These are phyloP conservation scores for Purpureocillium lavendulum DNA, from an alignment of 2,329 filamentous ascomycete species.

Conservation along the genomic window DNA sequence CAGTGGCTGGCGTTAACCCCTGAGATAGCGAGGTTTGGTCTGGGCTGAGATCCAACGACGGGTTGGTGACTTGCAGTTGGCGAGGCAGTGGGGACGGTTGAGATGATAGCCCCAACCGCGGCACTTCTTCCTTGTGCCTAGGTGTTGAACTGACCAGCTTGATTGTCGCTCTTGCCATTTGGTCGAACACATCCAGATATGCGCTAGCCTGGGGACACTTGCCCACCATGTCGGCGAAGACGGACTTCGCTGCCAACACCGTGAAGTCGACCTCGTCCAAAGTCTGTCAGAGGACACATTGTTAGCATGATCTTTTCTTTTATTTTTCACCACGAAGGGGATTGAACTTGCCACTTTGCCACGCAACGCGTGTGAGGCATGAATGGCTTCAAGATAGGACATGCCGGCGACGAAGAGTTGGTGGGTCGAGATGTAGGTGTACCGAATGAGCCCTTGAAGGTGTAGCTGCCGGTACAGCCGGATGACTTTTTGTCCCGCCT, in stretches of 20 bases:
- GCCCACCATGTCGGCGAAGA: constrained; percentile 81
- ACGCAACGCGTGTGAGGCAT: constrained; percentile 85
- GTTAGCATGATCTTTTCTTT: constrained; percentile 31
- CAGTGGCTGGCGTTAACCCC: too few species aligned
- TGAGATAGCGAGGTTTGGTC: too few species aligned
- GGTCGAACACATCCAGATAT: constrained; percentile 77
- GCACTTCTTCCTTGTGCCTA: too few species aligned
- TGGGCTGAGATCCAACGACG: too few species aligned
- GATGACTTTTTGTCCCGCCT: constrained; percentile 86
- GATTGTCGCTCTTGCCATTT: constrained; percentile 54
- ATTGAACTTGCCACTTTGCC: constrained; percentile 57
- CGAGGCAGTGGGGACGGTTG: too few species aligned
- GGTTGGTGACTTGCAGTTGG: too few species aligned
- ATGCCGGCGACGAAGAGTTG: constrained; percentile 95
- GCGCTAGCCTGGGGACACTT: constrained; percentile 93
- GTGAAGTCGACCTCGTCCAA: constrained; percentile 98
- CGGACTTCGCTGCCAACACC: constrained; percentile 82
- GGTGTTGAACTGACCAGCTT: constrained; percentile 76
- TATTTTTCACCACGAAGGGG: too few species aligned
- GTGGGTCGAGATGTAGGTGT: constrained; percentile 89
- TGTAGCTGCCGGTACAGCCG: constrained; percentile 86
- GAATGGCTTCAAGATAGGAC: constrained; percentile 94
- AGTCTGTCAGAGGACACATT: constrained; percentile 37
- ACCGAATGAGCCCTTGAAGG: constrained; percentile 79
- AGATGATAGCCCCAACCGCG: too few species aligned